Base-by-base conservation (phyloP, 2,329 filamentous ascomycete species). In the Acrodontium crateriforme region DNA sequence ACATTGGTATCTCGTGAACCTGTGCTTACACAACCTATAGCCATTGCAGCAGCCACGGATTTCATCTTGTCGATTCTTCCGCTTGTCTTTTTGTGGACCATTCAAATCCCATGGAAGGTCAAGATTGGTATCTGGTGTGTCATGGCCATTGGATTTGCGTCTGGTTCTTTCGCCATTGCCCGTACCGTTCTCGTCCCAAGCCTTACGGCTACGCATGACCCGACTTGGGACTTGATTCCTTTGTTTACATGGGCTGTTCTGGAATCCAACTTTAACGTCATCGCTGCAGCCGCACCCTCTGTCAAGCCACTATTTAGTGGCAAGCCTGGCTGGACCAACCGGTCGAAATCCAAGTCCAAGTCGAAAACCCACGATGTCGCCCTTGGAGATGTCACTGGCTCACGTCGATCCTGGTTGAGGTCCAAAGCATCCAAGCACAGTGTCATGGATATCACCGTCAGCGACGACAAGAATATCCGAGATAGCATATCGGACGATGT, bases 71-170 rank as follows among this genome's bases (percentile, higher is more conserved):
- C 23, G 9, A 9, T 14, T 9, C 12, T 25, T 9, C 23, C 23
- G 9, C 23, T 25, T 9, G 9, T 25, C 9, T 25, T 25, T 13
- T 14, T 25, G 14, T 25, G 23, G 23, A 25, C 9, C 12, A 25
- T 25, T 14, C 9, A 14, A 9, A 9, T 25, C 23, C 9, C 12
- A 9, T 25, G 23, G 23, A 9, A 13, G 9, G 23, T 25, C 9
- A 25, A 25, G 12, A 9, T 25, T 9, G 23, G 23, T 14, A 14
- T 25, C 9, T 25, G 23, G 23, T 9, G 9, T 9, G 14, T 25
- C 12, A 25, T 25, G 23, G 9, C 23, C 9, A 9, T 25, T 9
- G 23, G 23, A 9, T 25, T 25, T 25, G 23, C 23, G 23, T 25
- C 9, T 13, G 23, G 9, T 13, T 25, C 9, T 9, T 25, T 25